Evolutionary conservation across 164 flowering plant genomes (phyloP).

Genomic region (Nymphaea colorata): DNA sequence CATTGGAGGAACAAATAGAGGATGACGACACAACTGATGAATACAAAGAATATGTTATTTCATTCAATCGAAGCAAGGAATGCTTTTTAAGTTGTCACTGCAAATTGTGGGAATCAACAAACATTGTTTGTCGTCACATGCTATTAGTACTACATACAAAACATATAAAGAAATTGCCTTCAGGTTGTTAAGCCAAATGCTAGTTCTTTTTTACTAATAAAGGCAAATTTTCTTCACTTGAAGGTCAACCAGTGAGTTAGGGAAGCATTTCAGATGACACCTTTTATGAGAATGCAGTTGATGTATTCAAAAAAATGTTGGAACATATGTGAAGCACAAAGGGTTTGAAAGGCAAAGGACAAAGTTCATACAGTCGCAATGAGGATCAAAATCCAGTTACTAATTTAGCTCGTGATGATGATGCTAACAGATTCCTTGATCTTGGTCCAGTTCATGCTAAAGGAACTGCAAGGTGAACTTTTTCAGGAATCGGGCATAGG

Average conservation of each 20-base stretch:
- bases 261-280: too few relatives aligned
- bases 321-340: too few relatives aligned
- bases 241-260: neutral
- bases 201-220: neutral
- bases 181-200: neutral
- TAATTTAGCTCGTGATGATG: too few relatives aligned
- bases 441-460: too few relatives aligned
- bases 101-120: neutral
- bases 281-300: too few relatives aligned
- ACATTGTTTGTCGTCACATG: neutral
- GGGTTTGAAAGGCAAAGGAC: too few relatives aligned
- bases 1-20: neutral
- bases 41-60: neutral
- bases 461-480: too few relatives aligned
- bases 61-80: neutral
- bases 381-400: too few relatives aligned
- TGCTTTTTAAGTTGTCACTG: neutral
- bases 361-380: too few relatives aligned
- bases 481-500: too few relatives aligned
- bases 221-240: neutral
- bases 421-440: too few relatives aligned
- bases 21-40: neutral
- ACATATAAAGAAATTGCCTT: neutral
- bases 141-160: neutral
- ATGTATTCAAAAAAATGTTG: too few relatives aligned